Evolutionary conservation across 2,329 filamentous ascomycete genomes (phyloP).

Genomic region (Colletotrichum spinosum): DNA sequence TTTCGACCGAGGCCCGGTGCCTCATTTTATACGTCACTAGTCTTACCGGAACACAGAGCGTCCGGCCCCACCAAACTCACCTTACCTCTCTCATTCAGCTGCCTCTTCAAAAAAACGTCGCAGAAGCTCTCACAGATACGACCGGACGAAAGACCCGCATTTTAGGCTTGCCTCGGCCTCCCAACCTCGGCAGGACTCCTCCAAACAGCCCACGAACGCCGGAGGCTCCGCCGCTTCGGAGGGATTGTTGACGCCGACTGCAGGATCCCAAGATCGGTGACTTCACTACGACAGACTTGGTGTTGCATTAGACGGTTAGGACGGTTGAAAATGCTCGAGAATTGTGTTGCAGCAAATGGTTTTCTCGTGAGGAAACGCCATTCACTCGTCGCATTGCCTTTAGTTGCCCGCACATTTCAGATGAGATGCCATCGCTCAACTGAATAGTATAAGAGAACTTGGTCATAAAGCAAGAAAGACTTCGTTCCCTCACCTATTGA

Average conservation of each 20-base stretch:
- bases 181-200: conserved; percentile 6
- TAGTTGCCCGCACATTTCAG: too few species aligned
- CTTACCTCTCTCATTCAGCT: conserved; percentile 6
- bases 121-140: conserved; percentile 10
- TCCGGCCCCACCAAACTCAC: conserved; percentile 30
- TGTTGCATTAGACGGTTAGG: not conserved
- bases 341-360: too few species aligned
- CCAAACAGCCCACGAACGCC: conserved; percentile 3
- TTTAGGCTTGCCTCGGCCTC: conserved; percentile 32
- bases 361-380: too few species aligned
- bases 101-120: conserved; percentile 14
- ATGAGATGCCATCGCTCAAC: not conserved
- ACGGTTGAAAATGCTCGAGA: not conserved
- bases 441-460: not conserved
- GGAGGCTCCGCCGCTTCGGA: conserved; percentile 5
- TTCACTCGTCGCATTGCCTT: too few species aligned
- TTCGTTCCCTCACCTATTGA: not conserved
- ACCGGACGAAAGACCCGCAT: conserved; percentile 14
- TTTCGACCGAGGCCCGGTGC: conserved; percentile 10
- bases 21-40: conserved; percentile 33
- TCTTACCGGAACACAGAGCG: conserved; percentile 23
- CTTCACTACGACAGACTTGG: not conserved
- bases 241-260: conserved; percentile 10
- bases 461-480: too few species aligned
- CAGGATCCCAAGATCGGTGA: conserved; percentile 2